These are phyloP conservation scores for Raddia guianensis DNA, from an alignment of 176 grass and related monocot species.

Conservation along the genomic window DNA sequence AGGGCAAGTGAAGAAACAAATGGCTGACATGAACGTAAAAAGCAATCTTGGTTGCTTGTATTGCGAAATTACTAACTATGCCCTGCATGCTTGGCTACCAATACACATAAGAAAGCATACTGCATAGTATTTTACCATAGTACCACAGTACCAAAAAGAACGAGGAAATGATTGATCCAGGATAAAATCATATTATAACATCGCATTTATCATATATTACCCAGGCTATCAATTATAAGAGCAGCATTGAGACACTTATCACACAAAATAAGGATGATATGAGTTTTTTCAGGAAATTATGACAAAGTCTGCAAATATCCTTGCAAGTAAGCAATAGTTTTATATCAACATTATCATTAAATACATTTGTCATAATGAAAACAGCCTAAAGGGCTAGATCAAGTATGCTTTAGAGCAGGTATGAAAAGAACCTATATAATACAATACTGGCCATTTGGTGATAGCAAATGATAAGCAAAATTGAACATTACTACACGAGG, in stretches of 20 bases:
- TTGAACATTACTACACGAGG: background rate
- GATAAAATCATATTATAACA: background rate
- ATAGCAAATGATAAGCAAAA: background rate
- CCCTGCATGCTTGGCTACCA: slow-evolving; percentile 1
- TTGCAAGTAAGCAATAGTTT: background rate
- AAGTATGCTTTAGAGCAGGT: background rate
- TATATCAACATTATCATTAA: background rate
- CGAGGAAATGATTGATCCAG: background rate
- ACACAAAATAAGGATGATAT: background rate
- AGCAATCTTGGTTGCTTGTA: background rate
- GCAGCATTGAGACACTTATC: background rate
- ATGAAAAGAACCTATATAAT: background rate
- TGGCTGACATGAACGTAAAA: slow-evolving; percentile 16
- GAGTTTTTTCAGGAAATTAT: background rate
- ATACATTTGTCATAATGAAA: background rate
- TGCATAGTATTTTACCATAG: background rate
- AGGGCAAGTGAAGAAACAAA: background rate
- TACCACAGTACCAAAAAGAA: background rate
- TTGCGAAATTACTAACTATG: background rate
- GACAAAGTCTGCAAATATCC: background rate
- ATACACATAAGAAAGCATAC: background rate
- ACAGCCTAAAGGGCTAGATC: background rate
- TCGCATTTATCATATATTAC: background rate
- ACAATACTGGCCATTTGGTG: background rate
- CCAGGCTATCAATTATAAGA: background rate